These are phyloP conservation scores for Arachnomyces sp. DNA, from an alignment of 2,329 filamentous ascomycete species.

Conservation along the genomic window DNA sequence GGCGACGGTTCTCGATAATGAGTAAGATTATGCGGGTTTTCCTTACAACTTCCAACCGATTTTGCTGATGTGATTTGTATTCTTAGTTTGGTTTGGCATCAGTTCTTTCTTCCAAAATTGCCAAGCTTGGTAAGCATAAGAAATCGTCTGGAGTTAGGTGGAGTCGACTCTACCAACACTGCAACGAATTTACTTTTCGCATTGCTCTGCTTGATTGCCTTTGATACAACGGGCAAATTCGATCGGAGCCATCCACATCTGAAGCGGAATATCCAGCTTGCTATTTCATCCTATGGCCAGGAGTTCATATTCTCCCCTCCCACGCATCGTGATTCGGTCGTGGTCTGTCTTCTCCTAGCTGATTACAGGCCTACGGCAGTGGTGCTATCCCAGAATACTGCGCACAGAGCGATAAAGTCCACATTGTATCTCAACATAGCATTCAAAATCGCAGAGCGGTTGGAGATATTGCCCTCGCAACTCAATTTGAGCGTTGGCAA, in stretches of 20 bases:
- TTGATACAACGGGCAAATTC: constrained; percentile 2
- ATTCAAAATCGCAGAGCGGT: constrained; percentile 7
- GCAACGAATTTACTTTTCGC: constrained; percentile 14
- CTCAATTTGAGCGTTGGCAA: no score
- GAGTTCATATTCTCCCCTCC: constrained; percentile 15
- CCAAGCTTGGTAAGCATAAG: constrained; percentile 10
- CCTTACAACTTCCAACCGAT: neutral
- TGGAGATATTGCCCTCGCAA: constrained; percentile 6
- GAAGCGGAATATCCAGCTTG: constrained; percentile 7
- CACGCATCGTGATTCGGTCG: constrained; percentile 10
- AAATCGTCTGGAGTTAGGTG: constrained; percentile 5
- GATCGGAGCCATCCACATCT: constrained; percentile 1
- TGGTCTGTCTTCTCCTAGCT: constrained; percentile 10
- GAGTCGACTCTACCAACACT: constrained; percentile 2
- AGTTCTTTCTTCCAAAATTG: constrained; percentile 10
- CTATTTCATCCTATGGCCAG: constrained; percentile 13
- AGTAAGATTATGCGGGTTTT: neutral
- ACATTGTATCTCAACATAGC: constrained; percentile 12
- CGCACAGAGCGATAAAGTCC: constrained; percentile 10
- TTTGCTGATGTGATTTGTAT: neutral
- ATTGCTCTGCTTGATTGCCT: constrained; percentile 9
- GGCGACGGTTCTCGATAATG: neutral
- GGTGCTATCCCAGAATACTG: constrained; percentile 9
- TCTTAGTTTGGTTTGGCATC: constrained; percentile 13
- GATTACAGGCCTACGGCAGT: constrained; percentile 14